These are phyloP conservation scores for Omphalea diandra DNA, from an alignment of 441 rosid species.

Conservation along the genomic window DNA sequence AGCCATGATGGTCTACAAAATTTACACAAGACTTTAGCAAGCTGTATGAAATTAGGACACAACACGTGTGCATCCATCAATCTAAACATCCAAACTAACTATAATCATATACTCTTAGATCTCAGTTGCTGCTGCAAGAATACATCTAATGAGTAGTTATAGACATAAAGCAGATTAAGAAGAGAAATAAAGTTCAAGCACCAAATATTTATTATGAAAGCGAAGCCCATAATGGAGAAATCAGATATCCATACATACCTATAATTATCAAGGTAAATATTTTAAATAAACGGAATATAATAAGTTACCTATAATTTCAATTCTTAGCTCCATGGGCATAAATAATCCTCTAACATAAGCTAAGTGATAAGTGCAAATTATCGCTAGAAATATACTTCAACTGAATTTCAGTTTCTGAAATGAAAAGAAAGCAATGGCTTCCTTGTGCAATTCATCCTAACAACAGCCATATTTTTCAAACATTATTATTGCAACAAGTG, in stretches of 20 bases:
- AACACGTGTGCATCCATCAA: background rate
- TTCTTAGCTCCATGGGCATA: background rate
- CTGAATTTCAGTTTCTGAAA: background rate
- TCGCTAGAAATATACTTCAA: background rate
- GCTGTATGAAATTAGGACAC: background rate
- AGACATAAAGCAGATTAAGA: background rate
- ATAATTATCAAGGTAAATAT: background rate
- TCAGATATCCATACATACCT: background rate
- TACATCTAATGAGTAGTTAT: background rate
- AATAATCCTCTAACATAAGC: background rate
- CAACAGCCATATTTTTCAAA: background rate
- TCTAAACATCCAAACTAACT: background rate
- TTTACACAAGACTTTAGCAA: constrained; percentile 6
- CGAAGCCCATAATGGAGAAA: background rate
- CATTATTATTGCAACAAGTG: background rate
- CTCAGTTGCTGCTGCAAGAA: background rate
- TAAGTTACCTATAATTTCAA: background rate
- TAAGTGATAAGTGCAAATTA: background rate
- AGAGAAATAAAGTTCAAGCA: background rate
- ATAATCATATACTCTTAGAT: background rate
- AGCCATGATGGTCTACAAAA: constrained; percentile 73
- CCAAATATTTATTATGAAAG: background rate
- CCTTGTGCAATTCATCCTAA: background rate
- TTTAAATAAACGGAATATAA: background rate
- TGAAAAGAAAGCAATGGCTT: background rate